These are phyloP conservation scores for Plasmodium malariae DNA, from an alignment of 169 alveolate species.

Conservation along the genomic window DNA sequence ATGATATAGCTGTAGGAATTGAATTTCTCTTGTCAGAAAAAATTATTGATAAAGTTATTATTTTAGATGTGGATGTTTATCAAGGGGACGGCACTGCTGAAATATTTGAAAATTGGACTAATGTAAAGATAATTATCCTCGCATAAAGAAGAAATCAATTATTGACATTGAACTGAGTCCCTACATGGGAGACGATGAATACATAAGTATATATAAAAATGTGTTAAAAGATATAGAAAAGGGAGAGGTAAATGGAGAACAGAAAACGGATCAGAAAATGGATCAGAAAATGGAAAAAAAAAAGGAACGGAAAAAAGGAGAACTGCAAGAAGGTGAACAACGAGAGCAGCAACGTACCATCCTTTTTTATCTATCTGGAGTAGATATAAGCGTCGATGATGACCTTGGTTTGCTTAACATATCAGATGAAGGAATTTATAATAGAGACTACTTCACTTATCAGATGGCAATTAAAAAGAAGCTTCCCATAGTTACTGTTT, in stretches of 20 bases:
- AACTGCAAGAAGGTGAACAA: background rate
- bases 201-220: slow-evolving; percentile 16
- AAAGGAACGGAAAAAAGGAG: no score
- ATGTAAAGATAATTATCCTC: slow-evolving; percentile 75
- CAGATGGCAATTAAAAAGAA: slow-evolving; percentile 25
- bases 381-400: slow-evolving; percentile 74
- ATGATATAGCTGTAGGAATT: slow-evolving; percentile 74
- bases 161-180: slow-evolving; percentile 32
- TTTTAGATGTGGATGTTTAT: slow-evolving; percentile 79
- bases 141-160: slow-evolving; percentile 55
- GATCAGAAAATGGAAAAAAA: no score
- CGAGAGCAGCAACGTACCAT: no score
- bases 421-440: slow-evolving; percentile 69
- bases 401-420: slow-evolving; percentile 62
- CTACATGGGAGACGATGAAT: slow-evolving; percentile 23
- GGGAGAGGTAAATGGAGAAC: no score
- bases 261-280: no score
- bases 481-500: slow-evolving; percentile 30
- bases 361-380: slow-evolving; percentile 78
- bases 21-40: slow-evolving; percentile 58
- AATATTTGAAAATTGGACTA: slow-evolving; percentile 23
- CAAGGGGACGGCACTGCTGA: slow-evolving; percentile 83
- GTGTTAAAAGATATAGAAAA: slow-evolving; percentile 24
- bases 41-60: slow-evolving; percentile 38
- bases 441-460: slow-evolving; percentile 63